Evolutionary conservation across 352 stramenopile genomes (phyloP).

Genomic region (Globisporangium abappressorium): DNA sequence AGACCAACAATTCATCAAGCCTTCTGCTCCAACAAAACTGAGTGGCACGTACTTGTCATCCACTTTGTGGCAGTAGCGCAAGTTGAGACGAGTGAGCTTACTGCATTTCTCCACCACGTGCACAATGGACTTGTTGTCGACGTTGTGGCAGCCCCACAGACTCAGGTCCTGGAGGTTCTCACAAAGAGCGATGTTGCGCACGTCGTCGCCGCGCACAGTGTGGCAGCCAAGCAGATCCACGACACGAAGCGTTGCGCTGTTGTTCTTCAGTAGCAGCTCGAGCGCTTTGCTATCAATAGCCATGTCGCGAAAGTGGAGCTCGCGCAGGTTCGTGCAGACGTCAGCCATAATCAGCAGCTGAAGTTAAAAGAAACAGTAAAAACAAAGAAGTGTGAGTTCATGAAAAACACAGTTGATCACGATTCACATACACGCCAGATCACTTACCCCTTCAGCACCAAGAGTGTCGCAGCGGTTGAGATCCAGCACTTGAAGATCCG

Average conservation of each 20-base stretch:
- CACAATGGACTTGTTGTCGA: conserved; percentile 66
- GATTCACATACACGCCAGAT: background rate
- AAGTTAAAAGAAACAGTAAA: background rate
- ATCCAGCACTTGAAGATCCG: conserved; percentile 48
- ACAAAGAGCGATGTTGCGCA: conserved; percentile 44
- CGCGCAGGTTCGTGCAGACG: conserved; percentile 44
- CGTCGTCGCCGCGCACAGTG: conserved; percentile 50
- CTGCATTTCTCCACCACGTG: conserved; percentile 47
- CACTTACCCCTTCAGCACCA: conserved; percentile 35
- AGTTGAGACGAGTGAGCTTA: conserved; percentile 52
- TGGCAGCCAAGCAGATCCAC: conserved; percentile 80
- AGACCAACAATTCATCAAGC: background rate
- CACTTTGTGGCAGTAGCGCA: conserved; percentile 85
- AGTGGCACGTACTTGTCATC: conserved; percentile 43
- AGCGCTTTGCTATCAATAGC: conserved; percentile 52
- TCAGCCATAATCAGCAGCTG: conserved; percentile 36
- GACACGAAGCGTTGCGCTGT: conserved; percentile 46
- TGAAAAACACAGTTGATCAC: background rate
- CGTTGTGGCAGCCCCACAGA: conserved; percentile 76
- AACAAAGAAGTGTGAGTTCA: background rate
- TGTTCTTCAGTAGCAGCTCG: conserved; percentile 40
- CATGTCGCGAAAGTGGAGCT: conserved; percentile 75
- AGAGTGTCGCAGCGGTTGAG: conserved; percentile 55
- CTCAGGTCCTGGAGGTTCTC: conserved; percentile 52
- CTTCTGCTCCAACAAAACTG: background rate